Evolutionary conservation across 345 rosid genomes (phyloP).

Genomic region (Atalantia buxifolia): DNA sequence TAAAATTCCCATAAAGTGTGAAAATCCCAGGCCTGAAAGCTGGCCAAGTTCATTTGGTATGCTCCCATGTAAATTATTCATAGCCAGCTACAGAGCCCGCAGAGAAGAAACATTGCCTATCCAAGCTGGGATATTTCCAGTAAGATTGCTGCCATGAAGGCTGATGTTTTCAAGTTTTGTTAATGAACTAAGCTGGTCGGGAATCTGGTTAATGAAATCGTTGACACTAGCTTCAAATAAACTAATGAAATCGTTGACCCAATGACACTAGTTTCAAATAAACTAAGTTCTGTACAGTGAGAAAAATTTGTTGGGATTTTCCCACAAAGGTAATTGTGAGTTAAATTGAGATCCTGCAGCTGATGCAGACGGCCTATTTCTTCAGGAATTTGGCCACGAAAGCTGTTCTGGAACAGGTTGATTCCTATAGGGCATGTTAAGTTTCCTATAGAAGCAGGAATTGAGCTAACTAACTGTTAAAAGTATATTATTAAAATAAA

Average conservation of each 20-base stretch:
- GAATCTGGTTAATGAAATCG: slow-evolving; percentile 12
- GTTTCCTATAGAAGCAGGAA: slow-evolving; percentile 24
- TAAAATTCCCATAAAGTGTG: slow-evolving; percentile 2
- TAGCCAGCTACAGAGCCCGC: neutral
- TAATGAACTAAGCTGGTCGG: slow-evolving; percentile 10
- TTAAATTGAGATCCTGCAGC: slow-evolving; percentile 9
- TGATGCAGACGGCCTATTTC: slow-evolving; percentile 8
- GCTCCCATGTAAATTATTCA: slow-evolving; percentile 8
- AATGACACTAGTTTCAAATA: neutral
- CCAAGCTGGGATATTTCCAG: slow-evolving; percentile 27
- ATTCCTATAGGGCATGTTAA: slow-evolving; percentile 21
- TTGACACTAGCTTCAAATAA: neutral
- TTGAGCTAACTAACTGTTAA: neutral
- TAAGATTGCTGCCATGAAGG: slow-evolving; percentile 3
- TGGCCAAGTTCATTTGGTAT: slow-evolving; percentile 21
- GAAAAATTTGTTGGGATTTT: slow-evolving; percentile 11
- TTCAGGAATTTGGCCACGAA: slow-evolving; percentile 17
- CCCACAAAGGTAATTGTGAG: slow-evolving; percentile 14
- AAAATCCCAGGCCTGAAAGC: neutral
- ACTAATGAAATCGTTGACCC: slow-evolving; percentile 6
- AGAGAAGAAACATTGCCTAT: slow-evolving; percentile 28
- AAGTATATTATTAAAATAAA: no score
- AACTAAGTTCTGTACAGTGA: neutral
- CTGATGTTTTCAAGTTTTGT: neutral
- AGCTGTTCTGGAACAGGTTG: slow-evolving; percentile 8